Conservation (phyloP, 1,284 basidiomycete genomes). For the Pholiota adiposa region DNA sequence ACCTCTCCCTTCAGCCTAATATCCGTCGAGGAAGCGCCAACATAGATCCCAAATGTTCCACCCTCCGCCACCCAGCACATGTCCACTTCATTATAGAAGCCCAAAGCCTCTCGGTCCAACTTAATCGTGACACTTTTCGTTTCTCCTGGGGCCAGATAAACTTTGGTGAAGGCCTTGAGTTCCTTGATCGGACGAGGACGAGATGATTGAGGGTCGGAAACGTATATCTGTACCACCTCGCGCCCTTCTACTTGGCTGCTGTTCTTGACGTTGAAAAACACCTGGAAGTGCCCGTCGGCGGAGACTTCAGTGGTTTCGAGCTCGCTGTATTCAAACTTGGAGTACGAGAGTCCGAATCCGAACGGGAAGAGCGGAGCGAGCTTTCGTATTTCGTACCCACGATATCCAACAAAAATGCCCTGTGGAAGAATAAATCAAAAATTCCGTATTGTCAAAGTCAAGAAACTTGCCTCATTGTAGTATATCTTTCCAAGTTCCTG, state of each 20-base stretch:
- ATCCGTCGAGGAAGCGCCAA: conserved; percentile 42
- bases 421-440: conserved; percentile 18
- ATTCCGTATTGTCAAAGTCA: neutral
- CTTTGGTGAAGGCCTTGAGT: conserved; percentile 52
- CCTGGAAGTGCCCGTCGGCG: conserved; percentile 38
- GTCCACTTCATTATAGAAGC: conserved; percentile 47
- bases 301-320: conserved; percentile 36
- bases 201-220: conserved; percentile 39
- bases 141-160: conserved; percentile 45
- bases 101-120: conserved; percentile 45
- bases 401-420: conserved; percentile 49
- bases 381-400: conserved; percentile 42
- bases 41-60: conserved; percentile 45
- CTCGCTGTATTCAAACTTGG: conserved; percentile 45
- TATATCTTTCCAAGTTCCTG: conserved; percentile 43
- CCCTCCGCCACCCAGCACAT: conserved; percentile 47
- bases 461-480: conserved; percentile 42
- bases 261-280: conserved; percentile 47
- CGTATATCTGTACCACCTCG: conserved; percentile 49
- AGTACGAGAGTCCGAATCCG: conserved; percentile 20
- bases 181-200: conserved; percentile 44
- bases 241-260: conserved; percentile 42
- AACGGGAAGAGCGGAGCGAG: conserved; percentile 52
- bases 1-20: conserved; percentile 37
- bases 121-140: conserved; percentile 37